Percentiles rank a stretch among this genome's conserved stretches.
phyloP scores from a whole-genome alignment of 768 basidiomycete species.

The Russula olivacea region DNA sequence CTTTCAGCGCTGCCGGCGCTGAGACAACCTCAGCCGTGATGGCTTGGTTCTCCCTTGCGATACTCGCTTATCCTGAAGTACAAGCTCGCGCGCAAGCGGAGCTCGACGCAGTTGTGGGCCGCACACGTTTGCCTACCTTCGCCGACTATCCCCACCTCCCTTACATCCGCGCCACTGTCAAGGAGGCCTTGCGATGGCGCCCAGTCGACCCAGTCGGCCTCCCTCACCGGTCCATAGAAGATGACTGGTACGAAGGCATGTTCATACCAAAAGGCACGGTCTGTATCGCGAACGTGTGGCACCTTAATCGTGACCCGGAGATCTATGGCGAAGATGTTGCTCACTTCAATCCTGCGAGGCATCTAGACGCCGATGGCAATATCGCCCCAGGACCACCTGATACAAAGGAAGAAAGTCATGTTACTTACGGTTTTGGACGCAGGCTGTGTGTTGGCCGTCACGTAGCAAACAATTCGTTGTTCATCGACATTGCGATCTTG shows the following conservation, averaged over 20 bases:
- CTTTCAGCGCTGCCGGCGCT: constrained; percentile 21
- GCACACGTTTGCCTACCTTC: constrained; percentile 20
- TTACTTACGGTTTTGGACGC: constrained; percentile 22
- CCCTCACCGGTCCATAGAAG: constrained; percentile 24
- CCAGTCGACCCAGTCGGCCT: constrained; percentile 23
- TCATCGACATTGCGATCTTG: constrained; percentile 21
- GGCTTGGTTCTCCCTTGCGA: constrained; percentile 23
- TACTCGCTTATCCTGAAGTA: constrained; percentile 22
- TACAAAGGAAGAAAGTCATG: constrained; percentile 24
- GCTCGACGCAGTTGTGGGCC: constrained; percentile 23
- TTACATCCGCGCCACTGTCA: constrained; percentile 24
- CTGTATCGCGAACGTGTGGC: constrained; percentile 24
- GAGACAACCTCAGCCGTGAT: constrained; percentile 24
- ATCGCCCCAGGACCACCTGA: constrained; percentile 20
- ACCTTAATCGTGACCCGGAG: constrained; percentile 21
- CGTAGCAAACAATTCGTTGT: constrained; percentile 22
- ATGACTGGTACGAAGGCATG: constrained; percentile 25
- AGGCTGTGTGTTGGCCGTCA: constrained; percentile 24
- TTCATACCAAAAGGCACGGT: constrained; percentile 24
- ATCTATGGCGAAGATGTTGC: constrained; percentile 22
- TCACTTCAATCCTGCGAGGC: constrained; percentile 24
- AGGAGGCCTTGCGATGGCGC: constrained; percentile 24
- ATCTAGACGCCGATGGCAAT: constrained; percentile 16
- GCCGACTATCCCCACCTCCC: constrained; percentile 21
- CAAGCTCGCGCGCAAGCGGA: constrained; percentile 22